Percentiles rank a stretch among this genome's conserved stretches.
Conservation (phyloP, 768 basidiomycete species). For the Chalciporus chontae region DNA sequence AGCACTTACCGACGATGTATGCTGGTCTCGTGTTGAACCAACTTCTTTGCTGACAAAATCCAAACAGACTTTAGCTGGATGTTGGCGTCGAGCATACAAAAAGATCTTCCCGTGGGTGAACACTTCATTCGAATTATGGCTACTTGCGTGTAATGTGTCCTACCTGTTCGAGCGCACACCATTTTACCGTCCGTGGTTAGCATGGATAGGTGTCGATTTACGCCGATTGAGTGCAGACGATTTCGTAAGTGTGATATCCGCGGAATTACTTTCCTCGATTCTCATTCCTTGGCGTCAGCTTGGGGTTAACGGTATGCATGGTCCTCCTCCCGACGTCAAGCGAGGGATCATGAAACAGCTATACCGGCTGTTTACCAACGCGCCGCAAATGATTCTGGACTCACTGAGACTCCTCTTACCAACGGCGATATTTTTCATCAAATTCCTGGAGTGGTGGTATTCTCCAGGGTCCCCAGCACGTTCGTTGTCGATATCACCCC, state of each 20-base stretch:
- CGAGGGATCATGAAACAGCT: conserved; percentile 42
- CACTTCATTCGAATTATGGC: conserved; percentile 72
- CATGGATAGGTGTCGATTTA: conserved; percentile 80
- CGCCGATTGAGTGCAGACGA: conserved; percentile 78
- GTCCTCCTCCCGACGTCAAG: conserved; percentile 20
- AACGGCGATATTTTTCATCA: conserved; percentile 90
- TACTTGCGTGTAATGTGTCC: conserved; percentile 78
- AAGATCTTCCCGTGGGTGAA: conserved; percentile 79
- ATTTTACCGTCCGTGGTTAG: conserved; percentile 89
- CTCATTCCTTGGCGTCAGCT: conserved; percentile 14
- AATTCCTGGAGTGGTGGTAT: conserved; percentile 99
- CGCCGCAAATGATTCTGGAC: conserved; percentile 67
- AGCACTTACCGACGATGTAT: conserved; percentile 52
- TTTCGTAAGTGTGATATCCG: conserved; percentile 48
- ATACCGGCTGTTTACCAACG: conserved; percentile 44
- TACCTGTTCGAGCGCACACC: conserved; percentile 88
- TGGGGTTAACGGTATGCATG: conserved; percentile 12
- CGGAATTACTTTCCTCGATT: background rate
- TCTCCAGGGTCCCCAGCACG: conserved; percentile 86
- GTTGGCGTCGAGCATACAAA: conserved; percentile 64
- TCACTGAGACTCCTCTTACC: conserved; percentile 78
- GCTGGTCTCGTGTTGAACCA: conserved; percentile 8
- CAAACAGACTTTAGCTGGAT: conserved; percentile 48
- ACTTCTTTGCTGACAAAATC: conserved; percentile 2
- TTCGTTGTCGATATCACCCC: conserved; percentile 56